phyloP scores from a whole-genome alignment of 495 filamentous ascomycete species.

The Aspergillus olivimuriae region DNA sequence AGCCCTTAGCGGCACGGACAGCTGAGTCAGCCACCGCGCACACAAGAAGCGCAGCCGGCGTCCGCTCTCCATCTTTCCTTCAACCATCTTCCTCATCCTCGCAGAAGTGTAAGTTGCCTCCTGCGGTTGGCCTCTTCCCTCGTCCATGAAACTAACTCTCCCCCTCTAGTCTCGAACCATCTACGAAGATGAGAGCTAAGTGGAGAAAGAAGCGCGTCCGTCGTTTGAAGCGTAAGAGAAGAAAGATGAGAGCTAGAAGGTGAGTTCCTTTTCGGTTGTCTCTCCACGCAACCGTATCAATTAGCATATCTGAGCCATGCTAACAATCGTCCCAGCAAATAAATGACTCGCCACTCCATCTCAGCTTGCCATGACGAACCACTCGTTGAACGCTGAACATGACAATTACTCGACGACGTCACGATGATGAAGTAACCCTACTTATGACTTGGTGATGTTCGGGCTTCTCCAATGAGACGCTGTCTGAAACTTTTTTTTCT shows the following conservation, averaged over 20 bases:
- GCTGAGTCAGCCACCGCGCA: conserved; percentile 43
- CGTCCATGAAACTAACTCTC: too few species aligned
- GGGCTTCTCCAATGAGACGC: conserved; percentile 21
- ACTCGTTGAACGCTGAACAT: conserved; percentile 43
- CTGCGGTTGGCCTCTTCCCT: too few species aligned
- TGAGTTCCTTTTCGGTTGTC: conserved; percentile 51
- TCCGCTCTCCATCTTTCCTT: conserved; percentile 37
- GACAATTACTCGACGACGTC: conserved; percentile 31
- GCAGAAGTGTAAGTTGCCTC: conserved; percentile 43
- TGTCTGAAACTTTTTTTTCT: conserved; percentile 21
- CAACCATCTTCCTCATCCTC: conserved; percentile 49
- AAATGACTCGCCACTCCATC: conserved; percentile 63
- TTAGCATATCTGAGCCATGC: not conserved
- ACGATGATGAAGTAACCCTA: conserved; percentile 37
- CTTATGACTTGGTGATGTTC: conserved; percentile 24
- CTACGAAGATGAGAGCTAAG: conserved; percentile 92
- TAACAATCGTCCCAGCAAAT: conserved; percentile 54
- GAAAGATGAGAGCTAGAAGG: conserved; percentile 95
- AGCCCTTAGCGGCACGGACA: conserved; percentile 33
- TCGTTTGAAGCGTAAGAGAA: conserved; percentile 96
- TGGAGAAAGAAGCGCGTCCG: conserved; percentile 99
- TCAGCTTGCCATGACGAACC: conserved; percentile 44
- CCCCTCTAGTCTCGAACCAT: conserved; percentile 21
- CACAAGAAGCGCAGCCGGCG: conserved; percentile 36
- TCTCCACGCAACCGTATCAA: too few species aligned